These are phyloP conservation scores for Plasmodium sp. DNA, from an alignment of 169 alveolate species.

Conservation along the genomic window DNA sequence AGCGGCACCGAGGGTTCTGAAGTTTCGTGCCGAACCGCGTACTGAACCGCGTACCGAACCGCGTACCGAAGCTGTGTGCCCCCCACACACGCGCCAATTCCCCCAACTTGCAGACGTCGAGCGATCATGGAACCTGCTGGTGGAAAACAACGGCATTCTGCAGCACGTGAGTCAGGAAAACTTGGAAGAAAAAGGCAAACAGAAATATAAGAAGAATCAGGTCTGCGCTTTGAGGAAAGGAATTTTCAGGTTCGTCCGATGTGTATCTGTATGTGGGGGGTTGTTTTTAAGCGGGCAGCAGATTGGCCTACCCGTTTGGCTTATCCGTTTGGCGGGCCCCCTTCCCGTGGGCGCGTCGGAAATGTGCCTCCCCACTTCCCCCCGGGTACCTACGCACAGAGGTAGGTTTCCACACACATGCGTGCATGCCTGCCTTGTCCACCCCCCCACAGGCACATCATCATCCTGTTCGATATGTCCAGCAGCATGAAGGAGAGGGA, in stretches of 20 bases:
- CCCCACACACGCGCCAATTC: background rate
- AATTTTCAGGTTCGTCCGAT: conserved; percentile 77
- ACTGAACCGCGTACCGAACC: background rate
- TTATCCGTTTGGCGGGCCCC: background rate
- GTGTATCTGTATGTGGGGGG: background rate
- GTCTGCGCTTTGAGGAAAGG: conserved; percentile 73
- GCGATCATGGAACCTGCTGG: conserved; percentile 85
- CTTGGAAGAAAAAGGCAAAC: conserved; percentile 23
- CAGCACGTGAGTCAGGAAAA: conserved; percentile 79
- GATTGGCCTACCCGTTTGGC: background rate
- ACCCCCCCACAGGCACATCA: conserved; percentile 74
- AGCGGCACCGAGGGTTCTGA: background rate
- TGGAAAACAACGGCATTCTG: conserved; percentile 84
- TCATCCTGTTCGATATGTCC: conserved; percentile 82
- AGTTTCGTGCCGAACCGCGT: background rate
- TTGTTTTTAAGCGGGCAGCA: background rate
- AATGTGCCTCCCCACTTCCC: background rate
- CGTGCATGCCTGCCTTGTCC: background rate
- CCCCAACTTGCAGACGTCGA: conserved; percentile 77
- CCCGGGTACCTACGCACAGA: background rate
- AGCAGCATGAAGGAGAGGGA: conserved; percentile 84
- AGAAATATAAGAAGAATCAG: conserved; percentile 18
- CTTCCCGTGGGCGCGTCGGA: background rate
- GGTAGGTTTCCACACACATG: background rate
- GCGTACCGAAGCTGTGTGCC: background rate